Evolutionary conservation across 2,329 filamentous ascomycete species (phyloP), one percentile per base, ranked within the genome.

Genomic region (Triangularia setosa): DNA sequence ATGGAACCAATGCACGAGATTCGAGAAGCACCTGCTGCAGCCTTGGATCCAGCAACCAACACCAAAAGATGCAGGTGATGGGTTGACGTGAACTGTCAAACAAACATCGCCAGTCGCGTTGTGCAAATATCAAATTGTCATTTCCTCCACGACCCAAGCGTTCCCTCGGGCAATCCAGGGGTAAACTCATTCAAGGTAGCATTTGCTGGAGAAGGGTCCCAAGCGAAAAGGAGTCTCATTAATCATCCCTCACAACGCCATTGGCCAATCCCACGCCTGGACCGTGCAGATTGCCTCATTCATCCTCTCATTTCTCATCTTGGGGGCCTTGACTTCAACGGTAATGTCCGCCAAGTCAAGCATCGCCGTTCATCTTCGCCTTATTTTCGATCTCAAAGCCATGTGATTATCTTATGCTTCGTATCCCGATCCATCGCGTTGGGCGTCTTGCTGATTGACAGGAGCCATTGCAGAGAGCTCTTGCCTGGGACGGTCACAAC

Each of bases 181-280:
- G 58, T 21, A 18, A 11, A 48, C 11, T 27, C 25, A 23, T 24
- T 27, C 33, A 33, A 60, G 24, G 58, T 60, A 4, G 24, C 40
- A 60, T 52, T 60, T 53, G 58, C 40, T 28, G 33, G 23, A 30
- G 24, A 53, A 53, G 27, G 23, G 58, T 24, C 21, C 40, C 58
- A 53, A 60, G 40, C 35, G 58, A 60, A 60, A 60, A 44, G 58
- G 58, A 30, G 58, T 25, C 58, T 53, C 40, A 48, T 53, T 60
- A 60, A 48, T 60, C 58, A 53, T 23, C 40, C 8, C 24, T 9
- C n/a, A 7, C 40, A 16, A 24, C n/a, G 24, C 21, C 40, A 60
- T 60, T 60, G 58, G 58, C 28, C 58, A 60, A 60, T 60, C 27
- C 44, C 58, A 60, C 35, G 5, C 40, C n/a, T 48, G 58, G 40